A percentile compares a stretch with the other conserved stretches of the same genome.
Conservation (phyloP, 2,329 filamentous ascomycete genomes). For the Paecilomyces variotii region DNA sequence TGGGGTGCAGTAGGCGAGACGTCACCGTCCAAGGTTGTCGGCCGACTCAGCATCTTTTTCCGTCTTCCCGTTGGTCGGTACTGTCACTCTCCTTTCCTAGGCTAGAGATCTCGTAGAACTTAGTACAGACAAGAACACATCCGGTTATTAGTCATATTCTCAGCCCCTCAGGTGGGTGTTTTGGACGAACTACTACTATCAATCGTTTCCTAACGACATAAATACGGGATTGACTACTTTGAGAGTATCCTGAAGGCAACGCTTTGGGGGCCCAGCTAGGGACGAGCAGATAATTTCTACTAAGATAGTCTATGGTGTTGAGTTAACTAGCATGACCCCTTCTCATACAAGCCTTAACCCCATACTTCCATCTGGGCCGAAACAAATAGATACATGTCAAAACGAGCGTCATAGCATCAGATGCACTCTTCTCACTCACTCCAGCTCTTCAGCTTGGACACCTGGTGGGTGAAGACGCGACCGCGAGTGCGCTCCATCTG, state of each 20-base stretch:
- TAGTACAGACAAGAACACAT: background rate
- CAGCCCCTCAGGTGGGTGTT: background rate
- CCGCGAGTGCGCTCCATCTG: conserved; percentile 20
- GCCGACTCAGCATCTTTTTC: conserved; percentile 6
- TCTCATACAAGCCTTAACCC: background rate
- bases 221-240: background rate
- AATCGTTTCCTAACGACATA: background rate
- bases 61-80: conserved; percentile 3
- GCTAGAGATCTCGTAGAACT: background rate
- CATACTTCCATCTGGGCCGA: background rate
- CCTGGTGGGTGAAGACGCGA: conserved; percentile 29
- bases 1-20: background rate
- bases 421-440: conserved; percentile 6
- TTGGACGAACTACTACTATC: background rate
- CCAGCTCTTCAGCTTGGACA: conserved; percentile 31
- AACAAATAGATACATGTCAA: conserved; percentile 1
- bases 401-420: background rate
- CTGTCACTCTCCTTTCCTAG: background rate
- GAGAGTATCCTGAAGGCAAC: background rate
- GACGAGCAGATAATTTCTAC: background rate
- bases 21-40: conserved; percentile 2
- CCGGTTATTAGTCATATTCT: background rate
- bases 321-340: background rate
- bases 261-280: background rate
- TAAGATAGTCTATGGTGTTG: background rate